Base-by-base conservation (phyloP, 352 stramenopile species). In the Phytophthora macrochlamydospora region DNA sequence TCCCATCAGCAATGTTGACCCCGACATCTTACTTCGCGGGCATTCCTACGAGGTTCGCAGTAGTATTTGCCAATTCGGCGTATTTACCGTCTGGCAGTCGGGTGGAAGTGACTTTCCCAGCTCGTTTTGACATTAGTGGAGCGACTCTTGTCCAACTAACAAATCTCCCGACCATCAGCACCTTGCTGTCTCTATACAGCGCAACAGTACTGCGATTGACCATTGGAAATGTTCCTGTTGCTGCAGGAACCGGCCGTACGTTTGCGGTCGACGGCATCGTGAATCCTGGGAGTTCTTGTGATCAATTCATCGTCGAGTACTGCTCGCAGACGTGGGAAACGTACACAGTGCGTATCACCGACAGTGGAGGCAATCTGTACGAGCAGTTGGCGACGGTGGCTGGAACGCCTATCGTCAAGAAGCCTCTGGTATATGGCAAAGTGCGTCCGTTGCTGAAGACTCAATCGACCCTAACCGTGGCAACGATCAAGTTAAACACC, bases 321-420 rank as follows among this genome's bases (percentile, higher is more conserved):
- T 93, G 80, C 59, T 51, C 70, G 3, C 50, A 61, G 0, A 50
- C 55, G 0, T 87, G 79, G 70, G 75, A 82, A 49, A 52, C 49
- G 6, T 90, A 89, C 62, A 66, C 65, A 7, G 59, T 90, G 12
- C 55, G 13, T 0, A 68, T 89, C 29, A 68, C 53, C 2, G 82
- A 91, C 54, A 69, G 62, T 24, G 59, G 48, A 8, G 62, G 55
- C 7, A 81, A 87, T 2, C 4, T 79, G 18, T 91, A 83, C 14
- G 78, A 89, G 44, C 31, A 71, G 30, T 69, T 70, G 9, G 67
- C 68, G 1, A 66, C 69, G 7, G 67, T 93, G 18, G 29, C 76
- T 6, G 84, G 81, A 2, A 86, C 78, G 2, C 75, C 73, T 29
- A 88, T 93, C 57, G 67, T 91, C n/a, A 91, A 90, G 65, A 89